These are phyloP conservation scores for Trichoderma sp. DNA, from an alignment of 2,329 filamentous ascomycete genomes.

Conservation along the genomic window DNA sequence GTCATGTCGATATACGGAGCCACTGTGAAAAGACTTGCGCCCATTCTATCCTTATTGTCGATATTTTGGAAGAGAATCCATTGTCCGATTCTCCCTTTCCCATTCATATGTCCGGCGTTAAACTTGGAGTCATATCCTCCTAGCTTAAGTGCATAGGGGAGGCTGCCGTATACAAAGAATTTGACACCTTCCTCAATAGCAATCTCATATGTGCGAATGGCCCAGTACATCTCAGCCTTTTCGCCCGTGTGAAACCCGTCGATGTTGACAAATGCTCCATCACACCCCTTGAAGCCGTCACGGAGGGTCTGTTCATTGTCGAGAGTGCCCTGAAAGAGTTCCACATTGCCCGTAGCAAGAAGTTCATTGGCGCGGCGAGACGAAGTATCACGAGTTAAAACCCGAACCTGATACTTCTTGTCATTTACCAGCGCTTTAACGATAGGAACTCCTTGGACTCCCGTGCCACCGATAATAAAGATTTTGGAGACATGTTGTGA, in stretches of 20 bases:
- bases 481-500: neutral
- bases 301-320: neutral
- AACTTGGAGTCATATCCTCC: neutral
- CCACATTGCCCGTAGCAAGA: neutral
- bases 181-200: conserved; percentile 2
- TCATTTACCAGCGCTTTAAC: neutral
- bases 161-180: neutral
- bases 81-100: neutral
- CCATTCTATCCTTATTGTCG: neutral
- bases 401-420: neutral
- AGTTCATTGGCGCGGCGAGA: neutral
- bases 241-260: neutral
- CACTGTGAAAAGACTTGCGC: neutral
- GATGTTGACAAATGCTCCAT: neutral
- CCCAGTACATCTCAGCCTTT: neutral
- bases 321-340: neutral
- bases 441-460: neutral
- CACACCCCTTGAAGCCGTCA: neutral
- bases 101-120: neutral
- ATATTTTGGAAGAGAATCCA: neutral
- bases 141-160: neutral
- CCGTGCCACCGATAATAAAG: neutral
- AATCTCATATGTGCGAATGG: conserved; percentile 1
- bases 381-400: neutral
- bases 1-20: neutral